These are phyloP conservation scores for Termitomyces sp. DNA, from an alignment of 768 basidiomycete genomes.

Conservation along the genomic window DNA sequence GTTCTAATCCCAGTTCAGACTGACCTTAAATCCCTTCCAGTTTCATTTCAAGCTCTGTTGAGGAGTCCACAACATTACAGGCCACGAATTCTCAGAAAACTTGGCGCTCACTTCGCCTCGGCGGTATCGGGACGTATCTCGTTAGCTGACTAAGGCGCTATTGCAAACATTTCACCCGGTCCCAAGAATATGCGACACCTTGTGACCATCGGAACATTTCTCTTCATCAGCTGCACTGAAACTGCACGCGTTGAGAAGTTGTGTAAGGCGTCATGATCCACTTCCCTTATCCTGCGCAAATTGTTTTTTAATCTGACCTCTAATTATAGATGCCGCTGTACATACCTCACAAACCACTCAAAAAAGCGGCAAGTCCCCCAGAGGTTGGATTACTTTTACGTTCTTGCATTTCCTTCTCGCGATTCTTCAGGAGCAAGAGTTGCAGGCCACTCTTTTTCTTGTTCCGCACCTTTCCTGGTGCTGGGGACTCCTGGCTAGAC, in stretches of 20 bases:
- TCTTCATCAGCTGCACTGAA: conserved; percentile 28
- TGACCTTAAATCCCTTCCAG: too few species aligned
- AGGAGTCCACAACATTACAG: too few species aligned
- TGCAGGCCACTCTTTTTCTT: conserved; percentile 59
- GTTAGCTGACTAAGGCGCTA: too few species aligned
- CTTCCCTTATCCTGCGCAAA: background rate
- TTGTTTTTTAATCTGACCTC: background rate
- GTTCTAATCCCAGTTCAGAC: too few species aligned
- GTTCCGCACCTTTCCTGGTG: conserved; percentile 27
- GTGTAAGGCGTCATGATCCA: background rate
- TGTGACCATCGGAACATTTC: too few species aligned
- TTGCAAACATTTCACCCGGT: too few species aligned
- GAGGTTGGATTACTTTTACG: conserved; percentile 18
- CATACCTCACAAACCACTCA: conserved; percentile 32
- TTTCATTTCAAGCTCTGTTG: too few species aligned
- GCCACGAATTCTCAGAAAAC: too few species aligned
- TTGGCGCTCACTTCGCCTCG: too few species aligned
- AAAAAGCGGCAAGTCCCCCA: conserved; percentile 50
- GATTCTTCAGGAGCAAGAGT: conserved; percentile 59
- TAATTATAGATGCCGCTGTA: background rate
- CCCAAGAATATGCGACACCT: too few species aligned
- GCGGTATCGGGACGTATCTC: too few species aligned
- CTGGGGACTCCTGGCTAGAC: background rate
- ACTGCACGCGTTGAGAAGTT: background rate
- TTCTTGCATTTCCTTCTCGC: conserved; percentile 43